These are phyloP conservation scores for Lactarius akahatsu DNA, from an alignment of 768 basidiomycete genomes.

Conservation along the genomic window DNA sequence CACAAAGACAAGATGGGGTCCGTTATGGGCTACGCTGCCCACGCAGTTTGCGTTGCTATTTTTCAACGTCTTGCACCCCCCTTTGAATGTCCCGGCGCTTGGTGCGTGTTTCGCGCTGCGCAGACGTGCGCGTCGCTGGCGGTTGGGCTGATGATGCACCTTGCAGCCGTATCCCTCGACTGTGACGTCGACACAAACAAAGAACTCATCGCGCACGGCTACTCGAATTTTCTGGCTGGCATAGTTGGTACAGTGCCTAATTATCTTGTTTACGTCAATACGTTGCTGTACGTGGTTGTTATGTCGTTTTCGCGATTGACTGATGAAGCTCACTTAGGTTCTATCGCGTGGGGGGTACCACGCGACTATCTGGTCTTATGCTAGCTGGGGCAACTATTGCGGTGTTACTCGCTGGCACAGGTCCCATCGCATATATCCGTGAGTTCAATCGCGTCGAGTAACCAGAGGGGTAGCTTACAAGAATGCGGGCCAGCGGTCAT, in stretches of 20 bases:
- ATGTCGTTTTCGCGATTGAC: slow-evolving; percentile 15
- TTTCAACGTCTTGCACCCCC: slow-evolving; percentile 83
- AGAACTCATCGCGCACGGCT: slow-evolving; percentile 90
- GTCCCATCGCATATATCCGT: slow-evolving; percentile 92
- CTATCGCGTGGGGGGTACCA: slow-evolving; percentile 90
- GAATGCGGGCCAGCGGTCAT: slow-evolving; percentile 63
- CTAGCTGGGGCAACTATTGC: slow-evolving; percentile 72
- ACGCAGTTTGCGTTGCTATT: slow-evolving; percentile 93
- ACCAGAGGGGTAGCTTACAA: background rate
- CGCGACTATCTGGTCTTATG: slow-evolving; percentile 79
- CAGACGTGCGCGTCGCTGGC: background rate
- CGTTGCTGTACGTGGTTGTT: slow-evolving; percentile 36
- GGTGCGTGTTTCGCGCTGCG: slow-evolving; percentile 43
- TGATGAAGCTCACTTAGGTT: slow-evolving; percentile 49
- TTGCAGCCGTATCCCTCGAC: slow-evolving; percentile 77
- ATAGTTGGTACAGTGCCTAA: slow-evolving; percentile 83
- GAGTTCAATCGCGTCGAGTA: slow-evolving; percentile 35
- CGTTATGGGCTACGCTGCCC: slow-evolving; percentile 81
- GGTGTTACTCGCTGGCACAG: slow-evolving; percentile 80
- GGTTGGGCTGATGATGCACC: background rate
- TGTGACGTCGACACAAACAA: slow-evolving; percentile 89
- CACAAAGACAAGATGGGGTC: slow-evolving; percentile 54
- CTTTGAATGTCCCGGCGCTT: slow-evolving; percentile 86
- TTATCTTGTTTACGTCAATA: slow-evolving; percentile 87
- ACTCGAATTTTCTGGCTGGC: slow-evolving; percentile 85